Base-by-base conservation (phyloP, 306 rosid genomes). In the Purshia tridentata region DNA sequence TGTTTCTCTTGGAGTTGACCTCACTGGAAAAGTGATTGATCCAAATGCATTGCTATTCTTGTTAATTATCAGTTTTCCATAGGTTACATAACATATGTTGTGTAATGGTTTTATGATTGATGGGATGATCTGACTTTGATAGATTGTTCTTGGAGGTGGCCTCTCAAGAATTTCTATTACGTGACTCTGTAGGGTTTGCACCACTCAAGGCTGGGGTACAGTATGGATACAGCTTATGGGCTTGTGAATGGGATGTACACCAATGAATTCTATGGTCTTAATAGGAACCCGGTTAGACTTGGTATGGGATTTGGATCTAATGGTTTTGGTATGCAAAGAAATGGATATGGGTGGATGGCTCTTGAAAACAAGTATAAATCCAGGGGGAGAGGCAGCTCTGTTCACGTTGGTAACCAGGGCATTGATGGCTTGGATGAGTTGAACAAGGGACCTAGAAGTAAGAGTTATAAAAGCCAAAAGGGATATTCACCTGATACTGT, bases 391-490 rank as follows among this genome's bases (percentile, higher is more conserved):
- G 81, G 80, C 44, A 89, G 95, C 9, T 86, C 83, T 76, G 84
- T 84, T 52, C 89, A 88, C 10, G 87, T 85, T 81, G 96, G 96
- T 55, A 94, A 91, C 41, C 96, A 91, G 79, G 90, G 91, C 54
- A 68, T 83, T 40, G 97, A 91, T 77, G 97, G 96, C 65, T 83
- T 91, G 84, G 90, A 94, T 83, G 99, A 94, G 74, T 79, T 94
- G 81, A 91, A 88, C 58, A 81, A 89, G 77, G 99, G 99, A 15
- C 98, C 99, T 12, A 85, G 99, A 81, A 96, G 92, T 64, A 94
- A 91, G 88, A 83, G 89, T 12, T 70, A 78, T 41, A 89, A 91
- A 78, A 90, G 86, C 82, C 87, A 90, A 64, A 92, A 87, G 54
- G 86, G 85, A 60, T 88, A 82, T 73, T 57, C 78, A 18, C 87